Evolutionary conservation across 495 filamentous ascomycete species (phyloP).

Genomic region (Neurospora hispaniola): DNA sequence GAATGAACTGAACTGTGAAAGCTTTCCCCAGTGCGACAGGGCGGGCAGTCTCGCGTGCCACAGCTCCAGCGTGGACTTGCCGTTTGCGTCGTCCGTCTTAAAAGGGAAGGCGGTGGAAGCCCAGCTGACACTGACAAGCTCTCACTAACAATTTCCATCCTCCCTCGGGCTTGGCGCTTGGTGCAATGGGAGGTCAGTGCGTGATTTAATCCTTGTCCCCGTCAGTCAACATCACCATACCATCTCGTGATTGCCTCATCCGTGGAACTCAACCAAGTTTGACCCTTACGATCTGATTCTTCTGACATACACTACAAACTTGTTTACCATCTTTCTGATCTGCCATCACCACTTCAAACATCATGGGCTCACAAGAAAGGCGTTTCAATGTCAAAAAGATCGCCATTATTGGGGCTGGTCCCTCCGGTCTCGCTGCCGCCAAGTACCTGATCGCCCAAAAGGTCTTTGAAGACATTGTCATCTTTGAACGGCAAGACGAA

Average conservation of each 20-base stretch:
- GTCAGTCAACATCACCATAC: neutral
- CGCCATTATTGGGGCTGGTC: slow-evolving; percentile 63
- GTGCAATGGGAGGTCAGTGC: neutral
- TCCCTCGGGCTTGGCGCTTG: neutral
- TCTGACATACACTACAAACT: neutral
- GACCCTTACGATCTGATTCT: neutral
- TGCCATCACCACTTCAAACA: neutral
- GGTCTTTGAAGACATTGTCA: slow-evolving; percentile 55
- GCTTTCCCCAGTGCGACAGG: no score
- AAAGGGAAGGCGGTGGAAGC: neutral
- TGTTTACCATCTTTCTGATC: neutral
- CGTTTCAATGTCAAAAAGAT: slow-evolving; percentile 39
- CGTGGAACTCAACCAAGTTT: neutral
- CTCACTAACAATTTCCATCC: neutral
- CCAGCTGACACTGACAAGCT: neutral
- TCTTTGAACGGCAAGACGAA: slow-evolving; percentile 70
- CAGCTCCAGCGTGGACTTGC: slow-evolving; percentile 1
- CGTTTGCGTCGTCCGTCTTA: neutral
- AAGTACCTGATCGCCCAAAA: slow-evolving; percentile 69
- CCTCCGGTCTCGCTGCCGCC: slow-evolving; percentile 54
- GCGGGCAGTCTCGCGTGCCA: neutral
- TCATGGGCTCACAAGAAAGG: slow-evolving; percentile 18
- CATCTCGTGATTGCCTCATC: neutral
- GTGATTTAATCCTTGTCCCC: neutral
- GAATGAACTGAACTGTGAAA: no score